A percentile compares a stretch with the other conserved stretches of the same genome.
Conservation (phyloP, 305 asterid species). For the Fraxinus albicans region DNA sequence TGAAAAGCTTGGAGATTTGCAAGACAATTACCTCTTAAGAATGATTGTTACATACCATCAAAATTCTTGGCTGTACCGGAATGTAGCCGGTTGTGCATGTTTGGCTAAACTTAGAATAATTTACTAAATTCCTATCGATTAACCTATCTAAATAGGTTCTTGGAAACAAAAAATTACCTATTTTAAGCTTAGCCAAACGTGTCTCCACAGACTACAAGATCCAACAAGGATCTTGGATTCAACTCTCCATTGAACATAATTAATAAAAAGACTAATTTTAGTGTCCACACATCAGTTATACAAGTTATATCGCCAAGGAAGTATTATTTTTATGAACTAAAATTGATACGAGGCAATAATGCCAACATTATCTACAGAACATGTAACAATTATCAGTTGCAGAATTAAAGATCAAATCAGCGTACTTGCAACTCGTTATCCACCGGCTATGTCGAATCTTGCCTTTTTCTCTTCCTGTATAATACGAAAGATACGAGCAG, state of each 20-base stretch:
- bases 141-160: not conserved
- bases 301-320: not conserved
- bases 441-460: constrained; percentile 35
- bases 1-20: not conserved
- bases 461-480: constrained; percentile 78
- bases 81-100: not conserved
- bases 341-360: not conserved
- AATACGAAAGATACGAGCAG: constrained; percentile 72
- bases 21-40: not conserved
- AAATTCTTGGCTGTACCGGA: not conserved
- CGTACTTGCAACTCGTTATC: not conserved
- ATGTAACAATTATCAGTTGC: constrained; percentile 11
- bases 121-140: not conserved
- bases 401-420: not conserved
- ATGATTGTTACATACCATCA: not conserved
- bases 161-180: not conserved
- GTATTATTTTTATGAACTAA: not conserved
- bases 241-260: not conserved
- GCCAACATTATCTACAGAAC: constrained; percentile 11
- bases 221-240: not conserved
- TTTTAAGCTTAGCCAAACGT: not conserved
- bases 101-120: not conserved
- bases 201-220: not conserved
- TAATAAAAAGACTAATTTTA: not conserved
- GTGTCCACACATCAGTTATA: not conserved